Evolutionary conservation across 176 grass and related monocot genomes (phyloP), one percentile per base, ranked within the genome.

Genomic region (Alopecurus myosuroides): DNA sequence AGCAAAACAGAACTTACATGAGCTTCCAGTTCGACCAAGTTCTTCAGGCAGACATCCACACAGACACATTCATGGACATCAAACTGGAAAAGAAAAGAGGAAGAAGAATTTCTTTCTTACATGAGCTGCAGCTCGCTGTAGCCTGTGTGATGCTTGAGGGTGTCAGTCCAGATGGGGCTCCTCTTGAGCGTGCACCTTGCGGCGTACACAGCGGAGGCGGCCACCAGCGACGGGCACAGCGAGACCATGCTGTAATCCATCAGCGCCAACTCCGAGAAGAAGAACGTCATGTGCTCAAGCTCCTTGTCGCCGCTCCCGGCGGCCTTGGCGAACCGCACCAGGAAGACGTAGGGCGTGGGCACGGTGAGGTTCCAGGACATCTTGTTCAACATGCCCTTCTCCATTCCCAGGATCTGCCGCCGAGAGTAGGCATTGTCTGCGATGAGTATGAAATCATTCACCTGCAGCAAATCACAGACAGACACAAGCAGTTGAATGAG

Each of bases 311-410:
- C 85, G 41, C 87, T 49, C 17, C 69, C 74, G 0, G 92, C 86
- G 10, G 92, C 92, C 31, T 98, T 95, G 29, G 89, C 26, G n/a
- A 98, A 98, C 46, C 93, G 75, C 2, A 91, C 83, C 1, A 98
- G 87, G 78, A 98, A 98, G 30, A 93, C 85, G 20, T 95, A 98
- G 1, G 44, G 64, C 0, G 95, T 98, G 13, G 91, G 93, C 4
- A 98, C 61, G 4, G 93, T 93, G 6, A 98, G 76, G 53, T 92
- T 93, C 93, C 95, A 95, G 11, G 89, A 80, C 22, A 98, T 70
- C 61, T 22, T 86, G 55, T 98, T 88, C 77, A 98, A 34, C 19
- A 98, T 98, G 20, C 28, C 26, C 69, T 95, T 98, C 81, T 98
- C 95, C 80, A 91, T 90, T 9, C 8, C 29, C 1, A 93, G 81